phyloP scores from a whole-genome alignment of 1,139 yeast genomes.

The Lodderomyces jiufengensis region DNA sequence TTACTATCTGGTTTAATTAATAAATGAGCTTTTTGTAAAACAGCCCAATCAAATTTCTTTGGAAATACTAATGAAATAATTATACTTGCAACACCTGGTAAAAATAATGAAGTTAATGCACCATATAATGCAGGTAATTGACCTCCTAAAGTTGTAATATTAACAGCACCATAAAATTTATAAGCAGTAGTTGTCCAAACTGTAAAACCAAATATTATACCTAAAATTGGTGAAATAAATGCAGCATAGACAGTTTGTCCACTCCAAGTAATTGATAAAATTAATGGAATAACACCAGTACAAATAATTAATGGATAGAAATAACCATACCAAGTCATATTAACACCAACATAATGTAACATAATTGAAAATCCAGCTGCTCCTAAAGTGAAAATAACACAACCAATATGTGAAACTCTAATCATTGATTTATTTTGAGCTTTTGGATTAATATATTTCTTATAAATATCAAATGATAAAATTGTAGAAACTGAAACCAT shows the following conservation, averaged over 20 bases:
- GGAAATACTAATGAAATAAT: conserved; percentile 26
- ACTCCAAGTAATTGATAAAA: conserved; percentile 32
- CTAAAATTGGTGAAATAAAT: conserved; percentile 24
- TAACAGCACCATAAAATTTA: conserved; percentile 22
- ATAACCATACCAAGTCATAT: conserved; percentile 35
- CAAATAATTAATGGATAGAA: conserved; percentile 33
- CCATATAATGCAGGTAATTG: conserved; percentile 34
- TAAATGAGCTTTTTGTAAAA: conserved; percentile 21
- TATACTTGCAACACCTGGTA: conserved; percentile 28
- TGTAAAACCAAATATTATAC: conserved; percentile 20
- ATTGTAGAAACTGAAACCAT: conserved; percentile 30
- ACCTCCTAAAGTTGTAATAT: conserved; percentile 22
- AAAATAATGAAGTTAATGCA: conserved; percentile 27
- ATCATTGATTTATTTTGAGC: conserved; percentile 27
- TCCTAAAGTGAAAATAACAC: conserved; percentile 27
- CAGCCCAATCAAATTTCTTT: conserved; percentile 30
- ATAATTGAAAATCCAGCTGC: conserved; percentile 28
- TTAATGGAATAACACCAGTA: conserved; percentile 35
- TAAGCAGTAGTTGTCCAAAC: conserved; percentile 27
- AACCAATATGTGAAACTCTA: conserved; percentile 26
- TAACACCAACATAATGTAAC: conserved; percentile 30
- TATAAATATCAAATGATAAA: conserved; percentile 29
- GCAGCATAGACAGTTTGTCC: conserved; percentile 28
- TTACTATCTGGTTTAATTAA: conserved; percentile 16
- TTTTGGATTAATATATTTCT: conserved; percentile 23